Conservation (phyloP, 345 rosid genomes). For the Kandelia obovata region DNA sequence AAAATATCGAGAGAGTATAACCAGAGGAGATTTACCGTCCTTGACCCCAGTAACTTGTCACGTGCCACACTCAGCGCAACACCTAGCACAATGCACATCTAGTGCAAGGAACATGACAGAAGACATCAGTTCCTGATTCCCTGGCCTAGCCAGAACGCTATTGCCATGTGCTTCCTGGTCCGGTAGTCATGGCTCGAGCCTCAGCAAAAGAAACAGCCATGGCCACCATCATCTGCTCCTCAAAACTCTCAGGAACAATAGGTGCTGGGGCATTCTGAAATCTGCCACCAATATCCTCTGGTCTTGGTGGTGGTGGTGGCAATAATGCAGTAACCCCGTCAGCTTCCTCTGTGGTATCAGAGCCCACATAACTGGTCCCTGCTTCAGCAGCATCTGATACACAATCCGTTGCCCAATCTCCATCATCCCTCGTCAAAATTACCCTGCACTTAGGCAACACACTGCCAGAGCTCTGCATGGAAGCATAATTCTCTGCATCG, state of each 20-base stretch:
- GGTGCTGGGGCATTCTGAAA: slow-evolving; percentile 41
- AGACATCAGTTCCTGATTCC: slow-evolving; percentile 14
- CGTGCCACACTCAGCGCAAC: slow-evolving; percentile 10
- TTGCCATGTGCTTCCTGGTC: slow-evolving; percentile 65
- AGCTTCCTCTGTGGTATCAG: slow-evolving; percentile 49
- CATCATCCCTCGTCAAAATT: slow-evolving; percentile 34
- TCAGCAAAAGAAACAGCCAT: slow-evolving; percentile 94
- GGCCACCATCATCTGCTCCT: slow-evolving; percentile 97
- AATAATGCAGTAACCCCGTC: slow-evolving; percentile 35
- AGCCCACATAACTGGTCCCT: slow-evolving; percentile 64
- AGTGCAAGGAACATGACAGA: slow-evolving; percentile 18
- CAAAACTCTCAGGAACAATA: slow-evolving; percentile 75
- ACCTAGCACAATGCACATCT: slow-evolving; percentile 17
- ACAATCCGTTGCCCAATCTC: slow-evolving; percentile 49
- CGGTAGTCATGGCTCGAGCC: slow-evolving; percentile 53
- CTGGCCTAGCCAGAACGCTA: slow-evolving; percentile 29
- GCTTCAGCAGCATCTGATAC: slow-evolving; percentile 64
- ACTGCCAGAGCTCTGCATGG: slow-evolving; percentile 28
- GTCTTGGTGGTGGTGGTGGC: slow-evolving; percentile 24
- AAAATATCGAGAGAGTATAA: slow-evolving; percentile 5
- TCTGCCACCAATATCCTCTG: slow-evolving; percentile 34
- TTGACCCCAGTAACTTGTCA: slow-evolving; percentile 14
- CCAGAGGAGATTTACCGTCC: slow-evolving; percentile 20
- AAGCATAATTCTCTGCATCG: slow-evolving; percentile 39
- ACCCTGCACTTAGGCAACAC: slow-evolving; percentile 32